A percentile compares a stretch with the other conserved stretches of the same genome.
Evolutionary conservation across 2,329 filamentous ascomycete genomes (phyloP).

Genomic region (Aspergillus fijiensis): DNA sequence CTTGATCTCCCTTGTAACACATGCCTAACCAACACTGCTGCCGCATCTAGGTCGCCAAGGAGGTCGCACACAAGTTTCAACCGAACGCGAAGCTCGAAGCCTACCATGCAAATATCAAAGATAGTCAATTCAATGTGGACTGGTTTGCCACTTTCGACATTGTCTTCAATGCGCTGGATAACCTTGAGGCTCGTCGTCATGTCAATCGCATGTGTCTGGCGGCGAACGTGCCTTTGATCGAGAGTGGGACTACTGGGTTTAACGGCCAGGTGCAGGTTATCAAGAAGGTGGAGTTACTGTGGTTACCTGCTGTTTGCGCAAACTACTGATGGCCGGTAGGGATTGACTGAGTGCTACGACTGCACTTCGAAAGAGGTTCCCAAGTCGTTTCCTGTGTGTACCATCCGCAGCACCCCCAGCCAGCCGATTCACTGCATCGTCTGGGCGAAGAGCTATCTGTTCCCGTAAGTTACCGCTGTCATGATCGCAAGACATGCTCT

Average conservation of each 20-base stretch:
- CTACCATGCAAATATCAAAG: slow-evolving; percentile 94
- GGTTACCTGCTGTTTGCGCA: neutral
- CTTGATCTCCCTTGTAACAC: slow-evolving; percentile 1
- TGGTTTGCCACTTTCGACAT: slow-evolving; percentile 84
- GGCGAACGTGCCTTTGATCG: slow-evolving; percentile 83
- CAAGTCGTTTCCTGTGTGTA: slow-evolving; percentile 94
- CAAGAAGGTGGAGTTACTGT: slow-evolving; percentile 60
- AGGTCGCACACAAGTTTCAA: slow-evolving; percentile 87
- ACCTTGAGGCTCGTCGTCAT: slow-evolving; percentile 87
- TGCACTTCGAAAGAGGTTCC: slow-evolving; percentile 86
- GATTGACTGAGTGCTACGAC: slow-evolving; percentile 91
- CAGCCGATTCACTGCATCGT: slow-evolving; percentile 99
- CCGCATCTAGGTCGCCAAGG: slow-evolving; percentile 73
- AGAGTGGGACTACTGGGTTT: slow-evolving; percentile 96
- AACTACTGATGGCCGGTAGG: slow-evolving; percentile 43
- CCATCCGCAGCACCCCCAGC: slow-evolving; percentile 91
- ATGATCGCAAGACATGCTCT: no score
- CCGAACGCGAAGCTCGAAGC: slow-evolving; percentile 82
- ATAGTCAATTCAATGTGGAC: slow-evolving; percentile 75
- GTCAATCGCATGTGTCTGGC: slow-evolving; percentile 97
- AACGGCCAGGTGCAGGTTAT: slow-evolving; percentile 98
- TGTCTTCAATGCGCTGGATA: slow-evolving; percentile 97
- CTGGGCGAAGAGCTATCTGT: slow-evolving; percentile 94
- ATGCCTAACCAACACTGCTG: slow-evolving; percentile 17
- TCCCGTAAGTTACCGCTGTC: slow-evolving; percentile 56